Conservation (phyloP, 2,329 filamentous ascomycete species). For the Trichoderma harzianum region DNA sequence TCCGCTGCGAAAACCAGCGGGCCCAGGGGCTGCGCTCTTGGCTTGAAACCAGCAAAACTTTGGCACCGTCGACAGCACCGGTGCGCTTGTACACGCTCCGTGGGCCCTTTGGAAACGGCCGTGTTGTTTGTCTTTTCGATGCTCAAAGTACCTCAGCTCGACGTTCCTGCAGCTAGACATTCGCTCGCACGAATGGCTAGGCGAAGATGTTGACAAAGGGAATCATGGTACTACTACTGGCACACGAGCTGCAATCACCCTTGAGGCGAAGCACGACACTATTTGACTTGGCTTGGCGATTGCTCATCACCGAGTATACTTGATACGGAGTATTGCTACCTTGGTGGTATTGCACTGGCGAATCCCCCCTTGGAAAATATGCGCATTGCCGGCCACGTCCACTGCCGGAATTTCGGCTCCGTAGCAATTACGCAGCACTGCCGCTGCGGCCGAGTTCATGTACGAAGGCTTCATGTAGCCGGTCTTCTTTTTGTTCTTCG, state of each 20-base stretch:
- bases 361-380: not conserved
- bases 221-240: not conserved
- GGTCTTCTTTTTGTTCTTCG: not conserved
- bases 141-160: not conserved
- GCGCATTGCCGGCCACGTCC: constrained; percentile 9
- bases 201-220: not conserved
- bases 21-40: constrained; percentile 6
- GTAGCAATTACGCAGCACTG: constrained; percentile 6
- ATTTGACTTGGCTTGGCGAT: constrained; percentile 1
- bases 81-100: not conserved
- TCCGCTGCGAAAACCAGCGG: not conserved
- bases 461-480: not conserved
- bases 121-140: not conserved
- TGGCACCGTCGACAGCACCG: not conserved
- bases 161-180: not conserved
- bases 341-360: not conserved
- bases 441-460: not conserved
- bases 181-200: not conserved
- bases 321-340: not conserved
- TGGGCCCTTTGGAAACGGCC: not conserved
- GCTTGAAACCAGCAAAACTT: not conserved
- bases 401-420: constrained; percentile 16
- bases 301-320: not conserved
- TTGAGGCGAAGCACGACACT: not conserved
- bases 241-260: not conserved